Evolutionary conservation across 225 moss, liverwort and hornwort genomes (phyloP), one percentile per base, ranked within the genome.

Genomic region (Thuidium tamariscinum): DNA sequence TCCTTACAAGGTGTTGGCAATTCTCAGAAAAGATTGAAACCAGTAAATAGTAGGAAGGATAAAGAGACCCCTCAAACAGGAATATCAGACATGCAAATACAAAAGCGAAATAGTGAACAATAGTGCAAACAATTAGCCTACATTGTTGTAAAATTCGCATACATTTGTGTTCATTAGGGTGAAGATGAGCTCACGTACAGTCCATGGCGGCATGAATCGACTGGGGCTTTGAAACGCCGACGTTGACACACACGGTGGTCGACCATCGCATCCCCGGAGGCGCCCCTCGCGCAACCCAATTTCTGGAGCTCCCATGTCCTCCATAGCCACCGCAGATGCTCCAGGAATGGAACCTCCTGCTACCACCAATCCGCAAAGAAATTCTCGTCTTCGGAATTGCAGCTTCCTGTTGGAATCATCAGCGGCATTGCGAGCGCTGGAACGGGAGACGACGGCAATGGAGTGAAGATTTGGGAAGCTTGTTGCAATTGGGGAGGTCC

Each of bases 191-290:
- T 34, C 49, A 55, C 80, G 56, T 77, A 95, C 96, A 72, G 88
- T 93, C 96, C 96, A 96, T 32, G 96, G 96, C 82, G 95, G 90
- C 96, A 96, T 96, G 91, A 93, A 96, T 64, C 95, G 96, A 80
- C 96, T 96, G 42, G 96, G 96, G 84, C 96, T 95, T 71, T 90
- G 95, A 84, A 95, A 96, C 26, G 96, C 94, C 49, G 96, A 95
- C 11, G 96, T 96, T 13, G 96, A 96, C 60, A 95, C 94, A 77
- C 96, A 96, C 8, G 95, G 93, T 7, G 86, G 82, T 20, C 92
- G 88, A 10, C 96, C 95, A 59, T 94, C 92, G 62, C 96, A 96
- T 66, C 94, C 93, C 25, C 90, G 92, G 49, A 96, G 78, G 26
- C 93, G 93, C 16, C 96, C 95, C 22, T 94, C 93, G 74, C 79